These are phyloP conservation scores for Trichoderma citrinoviride DNA, from an alignment of 2,329 filamentous ascomycete genomes.

Conservation along the genomic window DNA sequence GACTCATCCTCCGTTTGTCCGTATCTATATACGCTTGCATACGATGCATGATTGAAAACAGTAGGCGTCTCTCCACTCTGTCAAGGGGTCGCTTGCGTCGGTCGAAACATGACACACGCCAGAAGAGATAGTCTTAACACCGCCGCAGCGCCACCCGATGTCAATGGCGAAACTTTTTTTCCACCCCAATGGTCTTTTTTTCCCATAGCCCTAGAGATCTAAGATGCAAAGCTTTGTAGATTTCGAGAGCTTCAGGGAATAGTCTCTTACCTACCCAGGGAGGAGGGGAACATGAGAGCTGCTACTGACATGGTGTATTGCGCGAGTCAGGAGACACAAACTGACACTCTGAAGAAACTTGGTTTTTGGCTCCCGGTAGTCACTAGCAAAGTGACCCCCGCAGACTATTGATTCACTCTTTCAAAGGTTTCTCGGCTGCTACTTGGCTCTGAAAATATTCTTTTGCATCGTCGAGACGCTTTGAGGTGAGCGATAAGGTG, in stretches of 20 bases:
- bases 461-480: not conserved
- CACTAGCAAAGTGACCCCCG: not conserved
- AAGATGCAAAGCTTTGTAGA: too few species aligned
- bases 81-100: not conserved
- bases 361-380: not conserved
- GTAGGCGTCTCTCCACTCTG: not conserved
- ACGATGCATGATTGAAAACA: not conserved
- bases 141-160: constrained; percentile 1
- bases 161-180: not conserved
- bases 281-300: not conserved
- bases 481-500: too few species aligned
- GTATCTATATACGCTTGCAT: not conserved
- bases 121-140: not conserved
- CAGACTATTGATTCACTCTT: not conserved
- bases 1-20: too few species aligned
- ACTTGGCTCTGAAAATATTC: not conserved
- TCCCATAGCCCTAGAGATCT: not conserved
- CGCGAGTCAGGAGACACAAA: constrained; percentile 2
- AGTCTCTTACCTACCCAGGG: not conserved
- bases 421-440: not conserved
- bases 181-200: not conserved
- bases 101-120: constrained; percentile 7
- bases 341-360: not conserved
- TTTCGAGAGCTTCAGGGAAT: too few species aligned
- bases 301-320: not conserved